phyloP scores from a whole-genome alignment of 1,284 basidiomycete species.

The Rhodotorula sp. region DNA sequence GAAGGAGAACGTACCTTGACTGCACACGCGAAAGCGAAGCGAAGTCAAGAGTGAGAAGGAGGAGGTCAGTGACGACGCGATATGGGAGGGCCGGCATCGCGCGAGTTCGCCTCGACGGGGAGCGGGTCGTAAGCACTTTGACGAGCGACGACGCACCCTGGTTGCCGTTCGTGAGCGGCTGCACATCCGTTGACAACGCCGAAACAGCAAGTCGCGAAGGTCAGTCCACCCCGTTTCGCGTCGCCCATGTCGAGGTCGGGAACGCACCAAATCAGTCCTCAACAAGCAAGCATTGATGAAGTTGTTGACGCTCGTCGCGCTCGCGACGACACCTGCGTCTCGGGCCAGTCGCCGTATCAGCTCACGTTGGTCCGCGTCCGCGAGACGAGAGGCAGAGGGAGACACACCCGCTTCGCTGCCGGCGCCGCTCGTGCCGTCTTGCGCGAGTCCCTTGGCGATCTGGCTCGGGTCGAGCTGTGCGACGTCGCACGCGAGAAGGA shows the following conservation, averaged over 20 bases:
- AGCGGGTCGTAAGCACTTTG: not conserved
- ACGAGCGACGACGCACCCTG: conserved; percentile 6
- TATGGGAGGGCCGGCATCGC: too few species aligned
- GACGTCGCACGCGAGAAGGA: too few species aligned
- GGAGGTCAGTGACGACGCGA: too few species aligned
- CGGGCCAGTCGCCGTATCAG: not conserved
- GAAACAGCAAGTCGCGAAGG: not conserved
- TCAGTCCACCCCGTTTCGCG: not conserved
- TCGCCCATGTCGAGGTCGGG: not conserved
- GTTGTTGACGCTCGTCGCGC: conserved; percentile 65
- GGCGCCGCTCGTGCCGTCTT: conserved; percentile 25
- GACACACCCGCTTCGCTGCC: not conserved
- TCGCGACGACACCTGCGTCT: conserved; percentile 58
- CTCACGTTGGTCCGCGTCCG: not conserved
- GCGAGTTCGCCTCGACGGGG: too few species aligned
- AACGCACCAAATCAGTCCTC: conserved; percentile 51
- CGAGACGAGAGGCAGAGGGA: not conserved
- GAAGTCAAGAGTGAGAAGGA: too few species aligned
- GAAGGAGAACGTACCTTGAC: too few species aligned
- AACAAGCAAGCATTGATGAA: conserved; percentile 67
- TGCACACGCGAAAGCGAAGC: too few species aligned
- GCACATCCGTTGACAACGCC: not conserved
- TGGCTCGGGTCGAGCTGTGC: conserved; percentile 31
- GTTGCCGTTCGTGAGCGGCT: conserved; percentile 52
- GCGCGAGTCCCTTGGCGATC: conserved; percentile 20